Conservation (phyloP, 495 filamentous ascomycete genomes). For the Daldinia grandis region DNA sequence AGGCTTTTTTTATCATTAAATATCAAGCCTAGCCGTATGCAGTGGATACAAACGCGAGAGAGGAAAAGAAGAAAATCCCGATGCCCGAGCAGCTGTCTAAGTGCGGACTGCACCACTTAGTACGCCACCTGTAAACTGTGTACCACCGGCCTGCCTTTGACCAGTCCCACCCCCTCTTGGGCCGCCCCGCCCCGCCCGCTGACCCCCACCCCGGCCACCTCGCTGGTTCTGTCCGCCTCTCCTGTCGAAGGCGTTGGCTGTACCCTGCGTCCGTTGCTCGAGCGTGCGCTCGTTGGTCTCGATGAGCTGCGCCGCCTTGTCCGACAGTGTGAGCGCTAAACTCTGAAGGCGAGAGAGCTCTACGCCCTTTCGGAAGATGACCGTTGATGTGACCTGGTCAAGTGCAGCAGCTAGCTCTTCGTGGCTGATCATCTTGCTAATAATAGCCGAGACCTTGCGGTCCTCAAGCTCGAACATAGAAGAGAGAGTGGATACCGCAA, state of each 20-base stretch:
- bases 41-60: conserved; percentile 42
- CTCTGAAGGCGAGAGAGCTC: conserved; percentile 96
- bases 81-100: conserved; percentile 42
- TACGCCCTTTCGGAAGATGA: conserved; percentile 99
- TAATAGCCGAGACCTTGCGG: conserved; percentile 89
- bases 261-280: conserved; percentile 95
- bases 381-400: conserved; percentile 95
- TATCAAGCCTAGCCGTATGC: conserved; percentile 43
- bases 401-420: conserved; percentile 95
- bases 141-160: conserved; percentile 65
- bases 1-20: conserved; percentile 34
- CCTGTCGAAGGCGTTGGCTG: conserved; percentile 91
- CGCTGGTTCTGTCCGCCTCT: conserved; percentile 79
- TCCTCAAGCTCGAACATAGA: conserved; percentile 94
- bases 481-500: conserved; percentile 82
- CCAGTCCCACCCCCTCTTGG: conserved; percentile 59
- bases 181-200: conserved; percentile 74
- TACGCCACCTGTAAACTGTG: conserved; percentile 66
- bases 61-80: conserved; percentile 20
- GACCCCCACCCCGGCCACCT: conserved; percentile 73
- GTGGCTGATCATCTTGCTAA: conserved; percentile 99
- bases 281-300: conserved; percentile 97
- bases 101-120: conserved; percentile 63
- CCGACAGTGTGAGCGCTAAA: conserved; percentile 88
- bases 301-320: conserved; percentile 95